Evolutionary conservation across 208 protist genomes (phyloP), one percentile per base, ranked within the genome.

Genomic region (Borovskyia barvae): DNA sequence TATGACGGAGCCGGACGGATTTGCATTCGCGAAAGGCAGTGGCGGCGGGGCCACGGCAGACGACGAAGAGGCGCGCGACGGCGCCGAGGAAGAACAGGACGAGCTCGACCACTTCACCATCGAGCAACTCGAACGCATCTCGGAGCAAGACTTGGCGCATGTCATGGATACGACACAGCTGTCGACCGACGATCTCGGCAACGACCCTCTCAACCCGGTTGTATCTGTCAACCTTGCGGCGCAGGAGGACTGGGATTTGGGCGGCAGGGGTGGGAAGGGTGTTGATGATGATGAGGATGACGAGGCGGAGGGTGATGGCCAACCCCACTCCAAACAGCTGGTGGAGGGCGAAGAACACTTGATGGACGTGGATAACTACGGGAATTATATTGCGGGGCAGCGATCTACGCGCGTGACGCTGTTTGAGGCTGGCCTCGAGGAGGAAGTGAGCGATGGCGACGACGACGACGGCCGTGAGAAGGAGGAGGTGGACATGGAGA

Each of bases 311-410:
- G 22, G 33, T 32, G 55, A 60, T 12, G 68, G 39, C 48, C 52
- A 57, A 53, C 66, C 30, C 28, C 66, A 47, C 58, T 84, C 77
- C 17, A 60, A 70, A 29, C 75, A 93, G 49, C 82, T 93, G 26
- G 69, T 87, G 20, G 82, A 92, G 48, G 85, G 87, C 15, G 60
- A 92, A 54, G 84, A 93, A 60, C 80, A 88, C 40, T 66, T 59
- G 52, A 85, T 91, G 60, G 86, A 93, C 77, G 90, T 92, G 7
- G 85, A 95, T 53, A 92, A 95, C 67, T 90, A 97, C 66, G 82
- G 85, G 25, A 93, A 92, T 65, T 94, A 93, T 72, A 59, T 95
- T 20, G 53, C 52, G 15, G 84, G 71, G 7, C 50, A 85, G 49
- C 84, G 80, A 37, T 93, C 87, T 0, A 75, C 79, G 11, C 79